phyloP scores from a whole-genome alignment of 176 grass and related monocot genomes.

The Phoenix roebelenii region DNA sequence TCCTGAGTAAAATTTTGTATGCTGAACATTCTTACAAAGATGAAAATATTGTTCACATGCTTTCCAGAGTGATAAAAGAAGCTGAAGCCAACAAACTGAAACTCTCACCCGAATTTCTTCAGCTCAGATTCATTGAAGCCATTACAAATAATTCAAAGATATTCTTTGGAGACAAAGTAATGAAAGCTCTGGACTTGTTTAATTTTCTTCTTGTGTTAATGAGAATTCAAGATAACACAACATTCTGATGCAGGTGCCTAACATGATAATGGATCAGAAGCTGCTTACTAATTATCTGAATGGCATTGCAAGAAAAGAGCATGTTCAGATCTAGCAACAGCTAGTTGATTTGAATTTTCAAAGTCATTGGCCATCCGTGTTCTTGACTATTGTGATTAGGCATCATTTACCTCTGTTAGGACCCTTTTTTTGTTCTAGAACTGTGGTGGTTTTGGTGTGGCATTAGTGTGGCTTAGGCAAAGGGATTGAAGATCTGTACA shows the following conservation, averaged over 20 bases:
- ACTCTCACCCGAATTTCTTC: slow-evolving; percentile 81
- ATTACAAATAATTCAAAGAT: slow-evolving; percentile 95
- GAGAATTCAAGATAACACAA: neutral
- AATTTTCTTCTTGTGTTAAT: slow-evolving; percentile 9
- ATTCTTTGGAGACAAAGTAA: slow-evolving; percentile 96
- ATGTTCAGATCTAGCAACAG: slow-evolving; percentile 8
- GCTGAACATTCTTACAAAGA: neutral
- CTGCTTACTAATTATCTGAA: slow-evolving; percentile 45
- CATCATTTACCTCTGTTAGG: too few relatives aligned
- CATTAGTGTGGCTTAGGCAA: too few relatives aligned
- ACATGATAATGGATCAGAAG: slow-evolving; percentile 81
- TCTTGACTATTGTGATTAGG: too few relatives aligned
- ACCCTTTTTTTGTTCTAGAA: too few relatives aligned
- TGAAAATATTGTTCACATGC: slow-evolving; percentile 9
- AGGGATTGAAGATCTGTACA: too few relatives aligned
- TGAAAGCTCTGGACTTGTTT: neutral
- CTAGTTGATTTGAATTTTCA: neutral
- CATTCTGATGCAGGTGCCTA: slow-evolving; percentile 42
- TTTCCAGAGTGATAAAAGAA: slow-evolving; percentile 69
- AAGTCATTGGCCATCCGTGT: too few relatives aligned
- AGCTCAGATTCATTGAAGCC: slow-evolving; percentile 92
- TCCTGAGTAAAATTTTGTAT: neutral
- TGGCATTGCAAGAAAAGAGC: slow-evolving; percentile 25
- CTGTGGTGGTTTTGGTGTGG: too few relatives aligned
- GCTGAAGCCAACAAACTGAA: slow-evolving; percentile 89